phyloP scores from a whole-genome alignment of 805 yeast species.

The Pachysolen tannophilus region DNA sequence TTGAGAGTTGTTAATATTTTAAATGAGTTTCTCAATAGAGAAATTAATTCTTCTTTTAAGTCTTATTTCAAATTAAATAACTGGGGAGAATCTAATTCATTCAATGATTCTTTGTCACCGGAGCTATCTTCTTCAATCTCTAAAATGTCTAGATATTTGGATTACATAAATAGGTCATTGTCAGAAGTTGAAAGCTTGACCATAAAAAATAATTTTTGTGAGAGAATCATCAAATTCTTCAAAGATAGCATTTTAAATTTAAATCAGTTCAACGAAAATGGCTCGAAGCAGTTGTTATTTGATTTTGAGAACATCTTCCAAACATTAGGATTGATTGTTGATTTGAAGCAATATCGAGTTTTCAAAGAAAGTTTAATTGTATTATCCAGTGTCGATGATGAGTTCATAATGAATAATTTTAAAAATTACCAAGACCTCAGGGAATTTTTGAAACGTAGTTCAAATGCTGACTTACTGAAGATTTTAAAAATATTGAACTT shows the following conservation, averaged over 20 bases:
- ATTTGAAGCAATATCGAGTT: constrained; percentile 1
- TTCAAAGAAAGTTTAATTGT: not conserved
- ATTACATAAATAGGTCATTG: constrained; percentile 1
- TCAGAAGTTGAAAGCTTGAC: constrained; percentile 7
- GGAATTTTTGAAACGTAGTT: too few species aligned
- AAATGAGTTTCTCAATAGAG: constrained; percentile 24
- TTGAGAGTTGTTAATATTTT: constrained; percentile 21
- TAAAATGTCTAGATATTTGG: not conserved
- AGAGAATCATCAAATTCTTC: constrained; percentile 6
- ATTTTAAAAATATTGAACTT: too few species aligned
- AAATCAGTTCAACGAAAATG: constrained; percentile 5
- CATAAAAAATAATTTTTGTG: constrained; percentile 4
- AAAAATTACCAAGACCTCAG: too few species aligned
- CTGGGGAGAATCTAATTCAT: constrained; percentile 16
- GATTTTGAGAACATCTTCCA: constrained; percentile 5
- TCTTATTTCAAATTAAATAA: constrained; percentile 23
- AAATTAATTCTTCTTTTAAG: constrained; percentile 27
- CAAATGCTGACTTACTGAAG: too few species aligned
- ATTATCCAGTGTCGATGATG: too few species aligned
- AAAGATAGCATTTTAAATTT: constrained; percentile 7
- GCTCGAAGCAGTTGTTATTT: constrained; percentile 1
- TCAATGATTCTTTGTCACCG: not conserved
- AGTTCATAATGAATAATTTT: too few species aligned
- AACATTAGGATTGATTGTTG: not conserved
- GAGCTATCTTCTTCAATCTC: constrained; percentile 3